A percentile compares a stretch with the other conserved stretches of the same genome.
Evolutionary conservation across 2,329 filamentous ascomycete species (phyloP).

Genomic region (Huntiella moniliformis): DNA sequence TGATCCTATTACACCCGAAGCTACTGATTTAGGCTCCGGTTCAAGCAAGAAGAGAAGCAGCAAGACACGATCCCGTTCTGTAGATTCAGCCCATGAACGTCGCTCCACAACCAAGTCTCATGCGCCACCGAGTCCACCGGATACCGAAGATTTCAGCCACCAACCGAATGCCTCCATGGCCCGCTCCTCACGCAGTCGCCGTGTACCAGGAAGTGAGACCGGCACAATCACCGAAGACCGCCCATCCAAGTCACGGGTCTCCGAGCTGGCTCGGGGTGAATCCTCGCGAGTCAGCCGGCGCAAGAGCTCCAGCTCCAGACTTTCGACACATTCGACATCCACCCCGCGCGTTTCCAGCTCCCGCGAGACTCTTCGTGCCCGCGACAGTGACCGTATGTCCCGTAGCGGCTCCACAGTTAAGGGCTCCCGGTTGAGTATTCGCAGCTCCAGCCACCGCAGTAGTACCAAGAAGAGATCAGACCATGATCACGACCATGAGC

Average conservation of each 20-base stretch:
- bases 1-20: conserved; percentile 47
- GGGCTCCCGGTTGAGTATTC: conserved; percentile 16
- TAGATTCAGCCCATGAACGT: conserved; percentile 23
- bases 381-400: conserved; percentile 12
- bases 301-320: conserved; percentile 32
- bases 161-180: conserved; percentile 2
- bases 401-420: conserved; percentile 13
- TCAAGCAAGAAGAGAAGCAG: conserved; percentile 9
- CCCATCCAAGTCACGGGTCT: conserved; percentile 25
- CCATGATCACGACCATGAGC: conserved; percentile 25
- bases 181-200: conserved; percentile 8
- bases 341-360: conserved; percentile 15
- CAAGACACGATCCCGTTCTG: conserved; percentile 26
- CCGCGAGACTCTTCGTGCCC: conserved; percentile 13
- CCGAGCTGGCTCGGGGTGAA: conserved; percentile 24
- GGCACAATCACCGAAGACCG: conserved; percentile 14
- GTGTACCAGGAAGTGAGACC: conserved; percentile 6
- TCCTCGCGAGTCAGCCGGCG: conserved; percentile 20
- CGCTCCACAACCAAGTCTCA: conserved; percentile 20
- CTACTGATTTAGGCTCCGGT: conserved; percentile 42
- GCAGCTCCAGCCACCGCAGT: conserved; percentile 8
- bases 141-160: conserved; percentile 36
- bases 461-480: conserved; percentile 19
- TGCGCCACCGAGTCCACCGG: conserved; percentile 43
- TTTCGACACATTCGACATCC: conserved; percentile 39